Conservation (phyloP, 2,329 filamentous ascomycete genomes). For the Talaromyces sp. region DNA sequence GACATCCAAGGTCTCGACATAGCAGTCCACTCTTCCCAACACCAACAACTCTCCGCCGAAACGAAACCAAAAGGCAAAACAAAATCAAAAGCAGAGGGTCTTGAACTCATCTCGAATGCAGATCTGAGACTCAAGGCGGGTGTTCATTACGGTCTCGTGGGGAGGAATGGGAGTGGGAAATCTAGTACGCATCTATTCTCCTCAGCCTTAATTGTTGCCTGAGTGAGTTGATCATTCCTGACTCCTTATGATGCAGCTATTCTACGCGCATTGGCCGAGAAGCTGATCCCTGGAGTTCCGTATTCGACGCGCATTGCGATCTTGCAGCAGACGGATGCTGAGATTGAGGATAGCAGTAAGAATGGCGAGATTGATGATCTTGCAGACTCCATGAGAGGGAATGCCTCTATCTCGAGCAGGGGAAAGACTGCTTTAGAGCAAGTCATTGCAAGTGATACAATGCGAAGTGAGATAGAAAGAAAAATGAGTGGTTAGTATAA, state of each 20-base stretch:
- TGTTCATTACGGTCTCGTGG: slow-evolving; percentile 71
- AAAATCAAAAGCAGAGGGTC: slow-evolving; percentile 51
- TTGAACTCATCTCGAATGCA: slow-evolving; percentile 66
- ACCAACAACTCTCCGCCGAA: background rate
- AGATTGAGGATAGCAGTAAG: slow-evolving; percentile 22
- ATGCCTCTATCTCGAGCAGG: slow-evolving; percentile 20
- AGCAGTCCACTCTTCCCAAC: slow-evolving; percentile 19
- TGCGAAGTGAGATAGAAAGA: slow-evolving; percentile 53
- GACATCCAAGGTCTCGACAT: slow-evolving; percentile 65
- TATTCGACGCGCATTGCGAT: slow-evolving; percentile 63
- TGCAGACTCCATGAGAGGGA: slow-evolving; percentile 16
- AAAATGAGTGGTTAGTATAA: slow-evolving; percentile 56
- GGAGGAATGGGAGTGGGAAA: slow-evolving; percentile 78
- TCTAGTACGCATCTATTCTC: slow-evolving; percentile 55
- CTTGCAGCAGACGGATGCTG: slow-evolving; percentile 61
- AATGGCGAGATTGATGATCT: slow-evolving; percentile 21
- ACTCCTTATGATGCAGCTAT: slow-evolving; percentile 50
- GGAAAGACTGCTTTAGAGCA: slow-evolving; percentile 59
- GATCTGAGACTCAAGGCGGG: slow-evolving; percentile 69
- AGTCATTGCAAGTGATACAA: slow-evolving; percentile 55
- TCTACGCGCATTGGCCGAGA: slow-evolving; percentile 70
- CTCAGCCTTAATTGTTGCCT: too few relatives aligned
- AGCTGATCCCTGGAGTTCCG: slow-evolving; percentile 72
- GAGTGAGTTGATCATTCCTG: too few relatives aligned
- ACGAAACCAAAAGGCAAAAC: slow-evolving; percentile 34